phyloP scores from a whole-genome alignment of 345 rosid genomes.

The Eucalyptus pauciflora region DNA sequence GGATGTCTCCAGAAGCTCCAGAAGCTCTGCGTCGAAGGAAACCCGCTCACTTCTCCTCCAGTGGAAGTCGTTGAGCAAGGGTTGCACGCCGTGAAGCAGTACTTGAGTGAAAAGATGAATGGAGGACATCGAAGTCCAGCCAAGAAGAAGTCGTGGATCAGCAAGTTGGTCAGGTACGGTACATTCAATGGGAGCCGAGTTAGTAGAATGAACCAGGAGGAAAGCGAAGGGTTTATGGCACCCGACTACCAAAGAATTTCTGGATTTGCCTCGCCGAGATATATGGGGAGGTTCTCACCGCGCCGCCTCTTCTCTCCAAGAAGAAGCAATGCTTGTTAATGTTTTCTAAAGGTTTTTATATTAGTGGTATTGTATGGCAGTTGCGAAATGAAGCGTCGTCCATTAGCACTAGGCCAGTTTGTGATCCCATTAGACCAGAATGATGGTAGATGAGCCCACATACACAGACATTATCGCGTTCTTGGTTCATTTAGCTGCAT shows the following conservation, averaged over 20 bases:
- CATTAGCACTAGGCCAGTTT: background rate
- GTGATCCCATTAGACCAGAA: background rate
- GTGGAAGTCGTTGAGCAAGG: conserved; percentile 58
- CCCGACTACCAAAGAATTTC: conserved; percentile 23
- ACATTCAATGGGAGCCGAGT: conserved; percentile 31
- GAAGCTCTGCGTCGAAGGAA: conserved; percentile 66
- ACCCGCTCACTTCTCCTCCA: conserved; percentile 71
- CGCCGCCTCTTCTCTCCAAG: conserved; percentile 53
- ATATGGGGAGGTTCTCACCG: conserved; percentile 56
- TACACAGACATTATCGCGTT: background rate
- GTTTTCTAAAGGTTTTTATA: background rate
- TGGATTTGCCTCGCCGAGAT: background rate
- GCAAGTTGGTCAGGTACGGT: conserved; percentile 48
- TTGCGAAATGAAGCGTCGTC: background rate
- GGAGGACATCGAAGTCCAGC: conserved; percentile 7
- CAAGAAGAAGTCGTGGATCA: conserved; percentile 59
- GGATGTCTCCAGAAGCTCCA: conserved; percentile 65
- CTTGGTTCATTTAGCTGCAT: background rate
- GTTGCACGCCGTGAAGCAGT: conserved; percentile 47
- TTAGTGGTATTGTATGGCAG: background rate
- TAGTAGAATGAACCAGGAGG: conserved; percentile 1
- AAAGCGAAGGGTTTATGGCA: conserved; percentile 25
- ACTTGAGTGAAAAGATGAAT: conserved; percentile 54
- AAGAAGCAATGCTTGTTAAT: background rate
- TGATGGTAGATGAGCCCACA: background rate